A percentile compares a stretch with the other conserved stretches of the same genome.
Conservation (phyloP, 1,284 basidiomycete species). For the Pascua sp. region DNA sequence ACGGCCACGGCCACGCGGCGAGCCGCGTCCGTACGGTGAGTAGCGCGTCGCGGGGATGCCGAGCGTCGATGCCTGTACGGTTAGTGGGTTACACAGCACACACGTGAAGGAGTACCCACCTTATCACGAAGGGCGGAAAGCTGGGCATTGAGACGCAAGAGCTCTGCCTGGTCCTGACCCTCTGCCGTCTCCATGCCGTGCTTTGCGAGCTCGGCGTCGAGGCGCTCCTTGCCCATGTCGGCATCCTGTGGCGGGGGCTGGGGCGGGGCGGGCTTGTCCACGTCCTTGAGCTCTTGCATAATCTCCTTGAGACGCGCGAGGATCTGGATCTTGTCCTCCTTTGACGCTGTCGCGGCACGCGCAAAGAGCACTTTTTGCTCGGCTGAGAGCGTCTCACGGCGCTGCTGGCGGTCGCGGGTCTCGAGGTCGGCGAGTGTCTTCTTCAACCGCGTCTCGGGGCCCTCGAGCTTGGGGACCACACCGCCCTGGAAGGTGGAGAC, state of each 20-base stretch:
- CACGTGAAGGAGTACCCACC: conserved; percentile 56
- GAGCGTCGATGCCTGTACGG: conserved; percentile 31
- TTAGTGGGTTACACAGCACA: not conserved
- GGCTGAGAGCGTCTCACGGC: conserved; percentile 76
- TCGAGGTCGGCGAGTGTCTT: conserved; percentile 46
- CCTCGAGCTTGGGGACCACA: conserved; percentile 29
- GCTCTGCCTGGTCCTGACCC: conserved; percentile 52
- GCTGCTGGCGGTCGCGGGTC: conserved; percentile 61
- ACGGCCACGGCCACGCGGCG: conserved; percentile 56
- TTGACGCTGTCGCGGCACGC: conserved; percentile 56
- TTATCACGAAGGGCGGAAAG: conserved; percentile 50
- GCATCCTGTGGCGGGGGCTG: conserved; percentile 43
- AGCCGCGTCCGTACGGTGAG: conserved; percentile 62
- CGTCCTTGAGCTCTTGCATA: conserved; percentile 69
- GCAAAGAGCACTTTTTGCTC: conserved; percentile 86
- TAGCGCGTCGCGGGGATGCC: conserved; percentile 41
- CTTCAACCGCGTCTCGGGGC: conserved; percentile 33
- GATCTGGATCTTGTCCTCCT: conserved; percentile 72
- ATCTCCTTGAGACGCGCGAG: conserved; percentile 74
- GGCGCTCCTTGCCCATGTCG: conserved; percentile 37
- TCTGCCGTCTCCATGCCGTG: conserved; percentile 56
- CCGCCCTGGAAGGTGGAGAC: conserved; percentile 21
- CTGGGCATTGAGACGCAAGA: conserved; percentile 39
- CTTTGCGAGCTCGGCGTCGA: conserved; percentile 60
- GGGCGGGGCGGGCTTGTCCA: conserved; percentile 41